Conservation (phyloP, 23 red algal genomes). For the Gracilaria gracilis region DNA sequence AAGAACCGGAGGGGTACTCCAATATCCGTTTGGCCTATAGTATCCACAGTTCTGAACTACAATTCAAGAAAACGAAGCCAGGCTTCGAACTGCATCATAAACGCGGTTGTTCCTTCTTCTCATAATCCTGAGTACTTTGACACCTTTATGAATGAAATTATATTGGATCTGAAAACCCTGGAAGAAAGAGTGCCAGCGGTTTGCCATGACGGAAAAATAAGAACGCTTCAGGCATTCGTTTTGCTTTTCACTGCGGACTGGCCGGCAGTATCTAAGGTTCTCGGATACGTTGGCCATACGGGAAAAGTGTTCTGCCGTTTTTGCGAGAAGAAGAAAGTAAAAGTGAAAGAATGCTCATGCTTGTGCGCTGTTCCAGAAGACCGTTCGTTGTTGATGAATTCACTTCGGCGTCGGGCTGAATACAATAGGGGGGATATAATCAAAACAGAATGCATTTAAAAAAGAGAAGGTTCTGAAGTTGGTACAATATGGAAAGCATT, state of each 20-base stretch:
- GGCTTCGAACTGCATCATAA: not conserved
- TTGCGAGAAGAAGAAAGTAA: not conserved
- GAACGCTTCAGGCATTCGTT: constrained; percentile 1
- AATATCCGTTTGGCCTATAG: constrained; percentile 14
- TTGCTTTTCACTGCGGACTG: not conserved
- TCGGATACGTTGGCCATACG: constrained; percentile 10
- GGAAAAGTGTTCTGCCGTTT: not conserved
- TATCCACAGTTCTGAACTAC: not conserved
- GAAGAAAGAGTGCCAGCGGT: not conserved
- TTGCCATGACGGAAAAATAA: constrained; percentile 9
- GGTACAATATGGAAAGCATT: not conserved
- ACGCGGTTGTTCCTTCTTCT: not conserved
- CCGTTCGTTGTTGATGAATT: not conserved
- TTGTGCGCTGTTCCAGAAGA: not conserved
- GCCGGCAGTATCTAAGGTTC: constrained; percentile 14
- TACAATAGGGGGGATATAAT: not conserved
- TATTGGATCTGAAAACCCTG: not conserved
- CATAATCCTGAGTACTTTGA: constrained; percentile 32
- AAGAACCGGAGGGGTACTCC: not conserved
- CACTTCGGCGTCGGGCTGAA: not conserved
- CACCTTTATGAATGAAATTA: constrained; percentile 5
- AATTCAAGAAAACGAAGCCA: not conserved
- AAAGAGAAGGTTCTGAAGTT: not conserved
- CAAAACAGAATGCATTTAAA: not conserved
- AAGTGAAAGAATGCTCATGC: not conserved